Evolutionary conservation across 257 asterid genomes (phyloP).

Genomic region (Solanum bulbocastanum): DNA sequence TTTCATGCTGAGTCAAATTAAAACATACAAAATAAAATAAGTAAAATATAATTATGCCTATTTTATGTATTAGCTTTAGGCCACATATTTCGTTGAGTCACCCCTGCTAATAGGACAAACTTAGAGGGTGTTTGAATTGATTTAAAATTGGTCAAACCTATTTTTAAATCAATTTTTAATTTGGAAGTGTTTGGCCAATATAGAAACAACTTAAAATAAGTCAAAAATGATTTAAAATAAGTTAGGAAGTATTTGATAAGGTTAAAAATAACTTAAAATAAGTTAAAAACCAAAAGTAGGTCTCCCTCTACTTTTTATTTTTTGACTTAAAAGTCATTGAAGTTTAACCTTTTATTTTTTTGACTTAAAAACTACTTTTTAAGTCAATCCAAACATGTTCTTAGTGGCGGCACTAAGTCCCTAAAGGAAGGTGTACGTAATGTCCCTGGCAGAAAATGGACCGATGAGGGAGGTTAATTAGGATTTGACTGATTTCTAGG

Average conservation of each 20-base stretch:
- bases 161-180: too few species aligned
- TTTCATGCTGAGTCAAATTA: not conserved
- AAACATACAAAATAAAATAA: too few species aligned
- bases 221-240: too few species aligned
- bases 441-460: not conserved
- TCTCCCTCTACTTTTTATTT: accelerated
- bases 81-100: not conserved
- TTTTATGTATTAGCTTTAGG: not conserved
- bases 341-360: not conserved
- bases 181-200: not conserved
- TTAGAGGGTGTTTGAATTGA: too few species aligned
- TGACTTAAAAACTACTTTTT: too few species aligned
- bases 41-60: not conserved
- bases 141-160: not conserved
- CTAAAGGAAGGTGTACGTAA: not conserved
- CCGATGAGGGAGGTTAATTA: not conserved
- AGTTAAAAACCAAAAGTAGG: not conserved
- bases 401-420: not conserved
- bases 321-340: not conserved
- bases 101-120: too few species aligned
- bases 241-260: too few species aligned
- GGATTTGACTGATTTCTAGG: not conserved
- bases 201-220: too few species aligned
- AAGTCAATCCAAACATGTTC: not conserved
- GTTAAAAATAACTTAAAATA: not conserved